phyloP scores from a whole-genome alignment of 2,329 filamentous ascomycete species.

The Phyllosticta paracitricarpa region DNA sequence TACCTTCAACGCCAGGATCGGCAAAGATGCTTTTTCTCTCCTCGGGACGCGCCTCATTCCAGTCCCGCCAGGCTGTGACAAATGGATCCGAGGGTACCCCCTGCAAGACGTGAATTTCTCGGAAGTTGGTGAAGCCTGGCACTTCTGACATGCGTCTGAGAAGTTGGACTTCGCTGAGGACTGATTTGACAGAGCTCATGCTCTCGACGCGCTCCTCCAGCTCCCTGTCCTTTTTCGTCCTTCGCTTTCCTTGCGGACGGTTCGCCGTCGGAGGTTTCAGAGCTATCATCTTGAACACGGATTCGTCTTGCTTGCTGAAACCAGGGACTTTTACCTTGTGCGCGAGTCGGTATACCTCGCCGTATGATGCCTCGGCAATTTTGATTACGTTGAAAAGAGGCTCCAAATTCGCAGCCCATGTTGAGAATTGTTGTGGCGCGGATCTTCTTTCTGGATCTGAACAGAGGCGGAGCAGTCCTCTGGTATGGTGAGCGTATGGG shows the following conservation, averaged over 20 bases:
- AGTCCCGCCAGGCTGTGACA: slow-evolving; percentile 34
- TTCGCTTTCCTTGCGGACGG: not conserved
- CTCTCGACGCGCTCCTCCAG: slow-evolving; percentile 27
- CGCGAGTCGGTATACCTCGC: slow-evolving; percentile 53
- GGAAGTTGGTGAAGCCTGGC: slow-evolving; percentile 53
- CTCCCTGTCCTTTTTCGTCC: slow-evolving; percentile 19
- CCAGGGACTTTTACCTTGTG: slow-evolving; percentile 19
- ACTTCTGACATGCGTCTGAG: slow-evolving; percentile 49
- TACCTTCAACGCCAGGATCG: slow-evolving; percentile 44
- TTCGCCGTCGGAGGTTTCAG: slow-evolving; percentile 18
- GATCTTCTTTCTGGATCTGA: slow-evolving; percentile 14
- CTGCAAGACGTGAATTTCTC: slow-evolving; percentile 48
- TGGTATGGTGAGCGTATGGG: slow-evolving; percentile 12
- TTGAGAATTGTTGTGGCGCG: slow-evolving; percentile 23
- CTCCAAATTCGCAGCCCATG: slow-evolving; percentile 33
- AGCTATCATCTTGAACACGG: slow-evolving; percentile 39
- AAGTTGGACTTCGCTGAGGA: slow-evolving; percentile 39
- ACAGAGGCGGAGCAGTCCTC: slow-evolving; percentile 22
- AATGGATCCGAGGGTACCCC: slow-evolving; percentile 46
- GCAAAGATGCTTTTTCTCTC: slow-evolving; percentile 43
- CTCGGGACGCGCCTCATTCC: slow-evolving; percentile 33
- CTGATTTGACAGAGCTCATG: slow-evolving; percentile 36
- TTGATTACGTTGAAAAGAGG: slow-evolving; percentile 44
- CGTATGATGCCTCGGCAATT: slow-evolving; percentile 56
- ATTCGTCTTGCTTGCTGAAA: slow-evolving; percentile 28